Base-by-base conservation (phyloP, 306 rosid genomes). In the Sicyos baderoa region DNA sequence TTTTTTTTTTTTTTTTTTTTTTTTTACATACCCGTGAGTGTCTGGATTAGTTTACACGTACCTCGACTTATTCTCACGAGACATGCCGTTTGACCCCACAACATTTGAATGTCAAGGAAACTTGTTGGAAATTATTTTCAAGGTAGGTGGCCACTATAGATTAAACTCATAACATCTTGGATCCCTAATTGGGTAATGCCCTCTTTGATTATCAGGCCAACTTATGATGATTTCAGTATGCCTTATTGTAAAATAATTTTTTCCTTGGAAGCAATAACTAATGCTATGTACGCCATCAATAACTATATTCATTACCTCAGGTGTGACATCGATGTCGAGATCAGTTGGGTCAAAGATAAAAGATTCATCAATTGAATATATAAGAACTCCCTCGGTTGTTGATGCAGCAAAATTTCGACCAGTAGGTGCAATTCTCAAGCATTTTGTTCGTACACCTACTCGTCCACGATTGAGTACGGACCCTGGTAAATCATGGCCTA, bases 331-430 rank as follows among this genome's bases (percentile, higher is more conserved):
- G n/a, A 93, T 85, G 84, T 93, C 99, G 19, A 93, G 94, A 79
- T 93, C 97, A 68, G 94, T 86, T 69, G 97, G 97, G 79, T 90
- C 97, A 51, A 90, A 93, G 79, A 93, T 93, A 78, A 90, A 88
- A 9, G 91, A 86, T 56, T 88, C 97, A 62, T 90, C 99, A 61
- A 90, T 83, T 60, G 97, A 93, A 78, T 85, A 90, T 78, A 90
- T 85, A 58, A 88, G 77, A 76, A 90, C 97, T 21, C 99, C 99
- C 79, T 86, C 97, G 2, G 99, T 90, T 19, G 97, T 90, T 81
- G 99, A 91, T 45, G 97, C 97, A 18, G 89, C 80, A 77, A 93
- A 93, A 81, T 89, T 93, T 74, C 97, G 79, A 72, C 99, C 99
- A 9, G 99, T 93, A 17, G 99, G 96, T 62, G 97, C 94, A 76